Base-by-base conservation (phyloP, 495 filamentous ascomycete species). In the Penicillium bialowiezense region DNA sequence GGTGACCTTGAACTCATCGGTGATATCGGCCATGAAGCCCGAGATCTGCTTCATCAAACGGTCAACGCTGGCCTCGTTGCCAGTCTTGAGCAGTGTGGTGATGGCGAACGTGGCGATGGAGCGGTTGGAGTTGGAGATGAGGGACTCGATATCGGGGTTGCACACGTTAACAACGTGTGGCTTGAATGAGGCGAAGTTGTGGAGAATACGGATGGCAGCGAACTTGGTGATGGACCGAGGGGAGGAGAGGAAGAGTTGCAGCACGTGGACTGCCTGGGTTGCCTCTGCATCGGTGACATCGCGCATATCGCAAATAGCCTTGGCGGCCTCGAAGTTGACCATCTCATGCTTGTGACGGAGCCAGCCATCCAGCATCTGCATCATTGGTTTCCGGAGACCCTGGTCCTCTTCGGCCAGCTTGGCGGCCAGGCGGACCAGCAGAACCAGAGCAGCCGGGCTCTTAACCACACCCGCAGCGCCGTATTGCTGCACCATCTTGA, bases 401-500 rank as follows among this genome's bases (percentile, higher is more conserved):
- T 78, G 77, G 60, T 99, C 93, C 56, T 97, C 95, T 65, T 96
- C 90, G 39, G 93, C 93, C 51, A 99, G 76, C 72, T 96, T 95
- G 28, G 93, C 90, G 39, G 95, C 95, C 47, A 99, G 70, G 40
- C 93, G 82, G 32, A 99, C 95, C 19, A 99, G 75, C 78, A 99
- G 83, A 13, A 97, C 80, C 51, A 90, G 84, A 29, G 91, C 93
- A 32, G 91, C 91, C 12, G 92, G 91, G 65, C 89, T 97, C 80
- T 96, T 97, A 43, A 96, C 86, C 19, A 87, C 90, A 36, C 92
- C 91, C 7, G 92, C 86, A 44, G 86, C 85, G 26, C 89, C 89
- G 61, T 95, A 97, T 65, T 97, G 95, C 71, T 99, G 93, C 12
- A 97, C 93, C 95, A 99, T 97, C 80, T 97, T 99, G n/a, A 97